Evolutionary conservation across 768 basidiomycete species (phyloP).

Genomic region (Tulasnella calospora): DNA sequence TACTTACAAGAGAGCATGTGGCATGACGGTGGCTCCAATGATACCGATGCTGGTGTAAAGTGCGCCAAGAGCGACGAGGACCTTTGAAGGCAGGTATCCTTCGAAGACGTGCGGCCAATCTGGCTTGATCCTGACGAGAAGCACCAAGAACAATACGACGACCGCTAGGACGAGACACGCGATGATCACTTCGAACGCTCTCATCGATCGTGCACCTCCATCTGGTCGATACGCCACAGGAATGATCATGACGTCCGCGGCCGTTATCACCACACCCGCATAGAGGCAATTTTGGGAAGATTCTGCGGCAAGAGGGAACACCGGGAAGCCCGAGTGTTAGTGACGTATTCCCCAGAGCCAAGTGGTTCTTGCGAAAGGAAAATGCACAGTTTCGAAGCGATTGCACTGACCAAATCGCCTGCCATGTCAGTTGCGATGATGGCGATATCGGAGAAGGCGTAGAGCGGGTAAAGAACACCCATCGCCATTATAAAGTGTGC

Average conservation of each 20-base stretch:
- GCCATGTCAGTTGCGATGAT: conserved; percentile 42
- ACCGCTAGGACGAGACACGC: conserved; percentile 35
- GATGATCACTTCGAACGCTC: conserved; percentile 23
- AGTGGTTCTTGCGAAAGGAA: neutral
- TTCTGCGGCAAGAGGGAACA: neutral
- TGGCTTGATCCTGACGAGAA: conserved; percentile 40
- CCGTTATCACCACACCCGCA: conserved; percentile 38
- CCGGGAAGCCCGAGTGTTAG: neutral
- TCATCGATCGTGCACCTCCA: conserved; percentile 16
- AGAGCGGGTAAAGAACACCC: conserved; percentile 33
- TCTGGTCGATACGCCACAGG: conserved; percentile 30
- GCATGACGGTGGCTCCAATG: conserved; percentile 43
- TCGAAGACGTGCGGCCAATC: conserved; percentile 41
- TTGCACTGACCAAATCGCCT: conserved; percentile 43
- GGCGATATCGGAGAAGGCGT: conserved; percentile 36
- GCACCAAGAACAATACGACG: conserved; percentile 41
- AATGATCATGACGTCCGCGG: conserved; percentile 37
- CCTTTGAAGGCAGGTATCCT: conserved; percentile 38
- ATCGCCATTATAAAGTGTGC: too few relatives aligned
- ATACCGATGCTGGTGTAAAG: conserved; percentile 30
- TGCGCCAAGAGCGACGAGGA: conserved; percentile 28
- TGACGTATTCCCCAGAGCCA: neutral
- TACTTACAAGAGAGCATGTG: conserved; percentile 40
- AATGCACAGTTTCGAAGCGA: conserved; percentile 41
- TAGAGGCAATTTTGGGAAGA: conserved; percentile 36